Base-by-base conservation (phyloP, 495 filamentous ascomycete species). In the Penicillium pulvis region DNA sequence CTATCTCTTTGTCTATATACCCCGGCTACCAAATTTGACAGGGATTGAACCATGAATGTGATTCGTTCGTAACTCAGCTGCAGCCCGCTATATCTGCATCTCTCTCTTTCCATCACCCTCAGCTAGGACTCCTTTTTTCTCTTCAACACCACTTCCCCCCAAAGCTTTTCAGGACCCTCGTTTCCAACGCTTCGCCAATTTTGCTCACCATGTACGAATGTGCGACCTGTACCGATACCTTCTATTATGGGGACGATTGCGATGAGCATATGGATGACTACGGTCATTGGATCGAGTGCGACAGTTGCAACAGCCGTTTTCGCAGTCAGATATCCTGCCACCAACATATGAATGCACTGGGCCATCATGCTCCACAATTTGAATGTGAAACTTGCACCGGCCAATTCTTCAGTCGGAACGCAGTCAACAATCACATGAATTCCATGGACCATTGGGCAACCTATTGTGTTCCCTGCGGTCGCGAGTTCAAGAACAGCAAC, bases 391-490 rank as follows among this genome's bases (percentile, higher is more conserved):
- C 67, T 3, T 81, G 78, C 60, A 48, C 59, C 17, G 16, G 23
- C 1, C 47, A 43, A 7, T 80, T 77, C 63, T 3, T 28, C 2
- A 62, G 62, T 3, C 26, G 69, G 51, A 14, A 30, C 1, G 67
- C 62, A 16, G 69, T 61, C 6, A 44, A 76, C 14, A 53, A 67
- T 19, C 79, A 83, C 42, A 81, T 80, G 78, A 51, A 64, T 6
- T 51, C 28, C 0, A 1, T 19, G 2, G 61, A 47, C 14, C 79
- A 81, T 45, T 79, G 56, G 55, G 55, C 44, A 33, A 61, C 69
- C 56, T 80, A 81, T 57, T 82, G 78, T 64, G 26, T 20, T 0
- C 28, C 20, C 16, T 83, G 79, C 52, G 47, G 72, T 9, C 59
- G 64, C 10, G 54, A 44, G 0, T 82, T 81, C 45, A 19, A 64